Conservation (phyloP, 129 eudicot genomes). For the Tagetes erecta region DNA sequence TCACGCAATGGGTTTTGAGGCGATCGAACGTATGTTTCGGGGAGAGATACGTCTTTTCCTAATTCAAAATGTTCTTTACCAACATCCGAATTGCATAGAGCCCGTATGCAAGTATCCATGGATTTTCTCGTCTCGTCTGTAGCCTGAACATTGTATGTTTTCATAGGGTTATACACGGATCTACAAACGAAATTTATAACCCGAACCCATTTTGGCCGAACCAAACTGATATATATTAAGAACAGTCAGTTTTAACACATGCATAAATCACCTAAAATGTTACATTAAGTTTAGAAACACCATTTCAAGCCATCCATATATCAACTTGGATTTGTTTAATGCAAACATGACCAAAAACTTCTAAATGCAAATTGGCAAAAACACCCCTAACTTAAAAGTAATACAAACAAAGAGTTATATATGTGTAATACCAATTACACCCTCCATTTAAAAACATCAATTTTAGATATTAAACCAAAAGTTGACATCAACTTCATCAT, state of each 20-base stretch:
- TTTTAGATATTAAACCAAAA: conserved; percentile 6
- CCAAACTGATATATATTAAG: background rate
- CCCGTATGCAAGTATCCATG: conserved; percentile 62
- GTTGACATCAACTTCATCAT: background rate
- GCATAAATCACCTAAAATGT: background rate
- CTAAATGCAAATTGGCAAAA: background rate
- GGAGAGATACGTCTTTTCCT: conserved; percentile 84
- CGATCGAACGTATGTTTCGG: conserved; percentile 60
- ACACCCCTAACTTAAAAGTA: background rate
- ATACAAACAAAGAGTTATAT: background rate
- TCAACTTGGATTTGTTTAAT: background rate
- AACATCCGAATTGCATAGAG: conserved; percentile 78
- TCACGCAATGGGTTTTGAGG: conserved; percentile 43
- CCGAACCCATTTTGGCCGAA: background rate
- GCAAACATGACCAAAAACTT: background rate
- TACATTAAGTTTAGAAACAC: background rate
- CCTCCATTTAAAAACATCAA: background rate
- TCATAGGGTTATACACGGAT: background rate
- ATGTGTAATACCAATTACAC: background rate
- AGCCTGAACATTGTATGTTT: conserved; percentile 44
- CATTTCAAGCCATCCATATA: background rate
- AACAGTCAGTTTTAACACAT: background rate
- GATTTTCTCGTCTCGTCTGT: conserved; percentile 53
- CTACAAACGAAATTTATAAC: background rate
- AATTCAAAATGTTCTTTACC: conserved; percentile 63